These are phyloP conservation scores for Irpex sp. DNA, from an alignment of 1,284 basidiomycete genomes.

Conservation along the genomic window DNA sequence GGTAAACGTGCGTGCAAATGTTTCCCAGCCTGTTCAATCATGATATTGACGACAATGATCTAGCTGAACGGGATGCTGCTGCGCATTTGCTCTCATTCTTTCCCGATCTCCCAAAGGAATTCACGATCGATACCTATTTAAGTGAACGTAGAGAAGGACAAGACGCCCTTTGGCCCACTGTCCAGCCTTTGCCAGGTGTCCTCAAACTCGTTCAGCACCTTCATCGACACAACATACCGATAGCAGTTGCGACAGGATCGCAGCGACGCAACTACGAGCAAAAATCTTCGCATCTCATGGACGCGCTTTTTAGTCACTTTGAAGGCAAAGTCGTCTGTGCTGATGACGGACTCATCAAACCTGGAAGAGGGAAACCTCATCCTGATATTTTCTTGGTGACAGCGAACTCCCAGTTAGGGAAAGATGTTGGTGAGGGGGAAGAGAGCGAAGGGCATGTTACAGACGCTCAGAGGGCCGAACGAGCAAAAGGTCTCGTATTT, in stretches of 20 bases:
- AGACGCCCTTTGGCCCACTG: conserved; percentile 62
- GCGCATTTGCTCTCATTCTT: conserved; percentile 70
- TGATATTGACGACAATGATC: background rate
- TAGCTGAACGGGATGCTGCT: conserved; percentile 65
- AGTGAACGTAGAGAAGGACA: conserved; percentile 51
- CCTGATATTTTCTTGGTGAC: conserved; percentile 76
- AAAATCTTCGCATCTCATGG: conserved; percentile 57
- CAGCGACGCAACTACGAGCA: conserved; percentile 57
- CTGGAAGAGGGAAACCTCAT: conserved; percentile 55
- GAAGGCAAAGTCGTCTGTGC: conserved; percentile 62
- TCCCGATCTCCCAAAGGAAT: conserved; percentile 50
- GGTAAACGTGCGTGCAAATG: conserved; percentile 61
- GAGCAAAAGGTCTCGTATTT: conserved; percentile 65
- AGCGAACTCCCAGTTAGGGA: conserved; percentile 52
- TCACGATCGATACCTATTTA: conserved; percentile 60
- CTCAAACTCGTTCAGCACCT: conserved; percentile 63
- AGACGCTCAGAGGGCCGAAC: conserved; percentile 41
- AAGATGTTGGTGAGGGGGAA: conserved; percentile 44
- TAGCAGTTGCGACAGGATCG: conserved; percentile 75
- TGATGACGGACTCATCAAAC: conserved; percentile 48
- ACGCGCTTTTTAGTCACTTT: conserved; percentile 41
- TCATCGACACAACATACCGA: conserved; percentile 59
- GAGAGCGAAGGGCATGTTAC: conserved; percentile 27
- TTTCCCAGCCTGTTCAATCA: background rate
- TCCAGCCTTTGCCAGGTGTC: conserved; percentile 67